Evolutionary conservation across 2,329 filamentous ascomycete genomes (phyloP).

Genomic region (Fusarium staphyleae): DNA sequence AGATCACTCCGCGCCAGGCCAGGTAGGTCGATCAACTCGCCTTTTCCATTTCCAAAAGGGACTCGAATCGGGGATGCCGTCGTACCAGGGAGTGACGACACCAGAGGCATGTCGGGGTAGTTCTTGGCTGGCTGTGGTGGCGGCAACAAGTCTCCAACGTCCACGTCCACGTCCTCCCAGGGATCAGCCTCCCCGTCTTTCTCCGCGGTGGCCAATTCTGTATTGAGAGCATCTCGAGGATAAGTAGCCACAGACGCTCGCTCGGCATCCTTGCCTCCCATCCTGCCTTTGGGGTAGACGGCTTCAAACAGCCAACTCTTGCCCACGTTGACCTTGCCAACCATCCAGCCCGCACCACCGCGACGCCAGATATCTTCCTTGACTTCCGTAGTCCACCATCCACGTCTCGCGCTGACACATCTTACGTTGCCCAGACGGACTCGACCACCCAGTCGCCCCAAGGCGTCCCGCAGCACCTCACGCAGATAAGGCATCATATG

Average conservation of each 20-base stretch:
- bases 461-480: conserved; percentile 76
- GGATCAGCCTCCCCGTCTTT: conserved; percentile 12
- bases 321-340: conserved; percentile 98
- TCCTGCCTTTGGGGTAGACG: conserved; percentile 80
- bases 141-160: conserved; percentile 72
- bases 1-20: conserved; percentile 80
- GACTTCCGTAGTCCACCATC: conserved; percentile 89
- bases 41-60: conserved; percentile 83
- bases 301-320: conserved; percentile 92
- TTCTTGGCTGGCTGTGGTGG: conserved; percentile 75
- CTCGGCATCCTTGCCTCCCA: conserved; percentile 44
- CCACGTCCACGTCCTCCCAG: conserved; percentile 48
- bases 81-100: conserved; percentile 88
- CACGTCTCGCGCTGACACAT: conserved; percentile 83
- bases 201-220: conserved; percentile 45
- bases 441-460: conserved; percentile 71
- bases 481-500: conserved; percentile 84
- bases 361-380: conserved; percentile 86
- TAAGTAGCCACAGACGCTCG: conserved; percentile 25
- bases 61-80: conserved; percentile 95
- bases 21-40: conserved; percentile 92
- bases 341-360: conserved; percentile 91
- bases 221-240: conserved; percentile 13
- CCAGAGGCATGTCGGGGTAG: conserved; percentile 84
- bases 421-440: conserved; percentile 87